phyloP scores from a whole-genome alignment of 2,329 filamentous ascomycete species.

The Rhinocladiella similis region DNA sequence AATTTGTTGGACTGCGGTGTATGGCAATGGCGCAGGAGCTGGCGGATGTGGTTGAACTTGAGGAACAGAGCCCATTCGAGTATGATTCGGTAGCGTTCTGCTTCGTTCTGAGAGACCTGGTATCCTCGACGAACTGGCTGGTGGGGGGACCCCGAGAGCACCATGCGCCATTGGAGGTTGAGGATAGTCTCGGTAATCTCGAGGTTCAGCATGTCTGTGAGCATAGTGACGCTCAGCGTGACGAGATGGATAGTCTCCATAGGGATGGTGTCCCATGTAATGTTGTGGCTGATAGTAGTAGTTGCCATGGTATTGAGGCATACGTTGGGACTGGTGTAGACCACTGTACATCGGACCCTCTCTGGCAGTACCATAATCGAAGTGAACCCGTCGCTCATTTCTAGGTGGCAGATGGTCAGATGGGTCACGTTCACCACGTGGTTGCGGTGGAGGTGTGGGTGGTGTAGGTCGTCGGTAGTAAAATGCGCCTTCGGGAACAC shows the following conservation, averaged over 20 bases:
- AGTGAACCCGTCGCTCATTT: slow-evolving; percentile 19
- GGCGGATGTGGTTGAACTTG: background rate
- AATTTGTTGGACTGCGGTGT: slow-evolving; percentile 1
- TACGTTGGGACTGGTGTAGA: background rate
- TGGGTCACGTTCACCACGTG: background rate
- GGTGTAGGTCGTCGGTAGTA: background rate
- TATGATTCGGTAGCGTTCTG: background rate
- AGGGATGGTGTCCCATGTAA: slow-evolving; percentile 1
- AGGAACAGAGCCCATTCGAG: background rate
- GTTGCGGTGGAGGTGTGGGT: background rate
- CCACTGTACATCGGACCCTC: slow-evolving; percentile 4
- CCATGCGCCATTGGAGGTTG: background rate
- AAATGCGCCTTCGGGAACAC: background rate
- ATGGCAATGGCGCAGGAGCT: background rate
- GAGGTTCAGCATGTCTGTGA: slow-evolving; percentile 4
- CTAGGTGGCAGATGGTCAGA: background rate
- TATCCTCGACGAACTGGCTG: background rate
- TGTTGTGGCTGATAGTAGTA: slow-evolving; percentile 3
- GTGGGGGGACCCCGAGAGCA: background rate
- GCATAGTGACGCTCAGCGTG: slow-evolving; percentile 7
- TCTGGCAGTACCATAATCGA: slow-evolving; percentile 18
- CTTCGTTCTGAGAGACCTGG: background rate
- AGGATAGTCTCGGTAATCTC: slow-evolving; percentile 11
- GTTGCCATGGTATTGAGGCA: background rate
- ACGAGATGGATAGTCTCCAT: slow-evolving; percentile 12